Evolutionary conservation across 176 grass and related monocot species (phyloP), one percentile per base, ranked within the genome.

Genomic region (sorghum (Sorghum bicolor)): DNA sequence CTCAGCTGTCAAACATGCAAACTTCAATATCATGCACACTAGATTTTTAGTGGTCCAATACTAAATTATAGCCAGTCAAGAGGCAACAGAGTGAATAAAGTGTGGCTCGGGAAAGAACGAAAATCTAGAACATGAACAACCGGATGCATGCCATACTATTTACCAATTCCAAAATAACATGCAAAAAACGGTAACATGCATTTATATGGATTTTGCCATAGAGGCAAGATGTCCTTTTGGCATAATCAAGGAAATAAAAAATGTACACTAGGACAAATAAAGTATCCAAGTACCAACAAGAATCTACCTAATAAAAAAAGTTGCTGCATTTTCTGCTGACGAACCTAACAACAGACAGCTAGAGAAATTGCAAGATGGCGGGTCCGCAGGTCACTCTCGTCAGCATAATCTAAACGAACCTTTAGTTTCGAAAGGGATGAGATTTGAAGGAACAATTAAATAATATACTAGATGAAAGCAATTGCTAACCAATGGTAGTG

Each of bases 1-100:
- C 29, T 33, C 29, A 63, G 81, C 30, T 47, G 41, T 12, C 7
- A 36, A 28, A 32, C 28, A 63, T 32, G 25, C 9, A 70, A 78
- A 71, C 37, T 70, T 28, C 44, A 47, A 34, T 74, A 83, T 64
- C 28, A 34, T 45, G 37, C 40, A 44, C 7, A 33, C 53, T 15
- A 26, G 11, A 60, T 73, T 82, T 82, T 22, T 53, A 77, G 72
- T 62, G 11, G 12, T 6, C 5, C n/a, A 9, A 71, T 22, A 77
- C 53, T 64, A 65, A 52, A 74, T 19, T 71, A 61, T 73, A 65
- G 68, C 30, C 71, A 80, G 33, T 71, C 24, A 84, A 80, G 31
- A 24, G 28, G 5, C 48, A 37, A 74, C 3, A 47, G 10, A 57
- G 25, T 73, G 15, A 30, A 73, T 14, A 58, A 40, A 80, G 57